Evolutionary conservation across 768 basidiomycete species (phyloP).

Genomic region (Pisolithus albus): DNA sequence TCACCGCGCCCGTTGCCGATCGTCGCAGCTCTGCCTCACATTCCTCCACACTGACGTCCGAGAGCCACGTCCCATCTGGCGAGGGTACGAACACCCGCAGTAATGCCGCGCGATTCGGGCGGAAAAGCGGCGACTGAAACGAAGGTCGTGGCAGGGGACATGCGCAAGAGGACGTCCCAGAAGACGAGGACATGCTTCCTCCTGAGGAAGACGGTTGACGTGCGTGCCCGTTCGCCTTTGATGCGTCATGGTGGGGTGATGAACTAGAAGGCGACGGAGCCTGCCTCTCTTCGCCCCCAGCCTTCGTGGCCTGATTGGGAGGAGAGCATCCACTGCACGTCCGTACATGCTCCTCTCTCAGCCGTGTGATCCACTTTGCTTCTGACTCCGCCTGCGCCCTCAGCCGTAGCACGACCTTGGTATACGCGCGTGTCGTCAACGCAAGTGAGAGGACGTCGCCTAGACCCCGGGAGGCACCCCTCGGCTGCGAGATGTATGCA

Average conservation of each 20-base stretch:
- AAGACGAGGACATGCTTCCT: not conserved
- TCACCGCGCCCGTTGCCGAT: constrained; percentile 47
- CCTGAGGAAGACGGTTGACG: constrained; percentile 18
- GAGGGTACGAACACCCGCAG: constrained; percentile 80
- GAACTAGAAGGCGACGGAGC: constrained; percentile 55
- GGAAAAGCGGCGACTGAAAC: constrained; percentile 69
- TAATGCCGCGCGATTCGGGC: constrained; percentile 65
- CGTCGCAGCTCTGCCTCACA: constrained; percentile 76
- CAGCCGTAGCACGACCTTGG: constrained; percentile 70
- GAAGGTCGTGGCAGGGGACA: not conserved
- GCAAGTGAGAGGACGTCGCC: constrained; percentile 44
- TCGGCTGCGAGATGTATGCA: constrained; percentile 48
- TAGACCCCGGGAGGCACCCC: constrained; percentile 31
- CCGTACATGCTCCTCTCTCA: constrained; percentile 2
- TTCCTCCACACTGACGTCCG: constrained; percentile 71
- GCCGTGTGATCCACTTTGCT: constrained; percentile 17
- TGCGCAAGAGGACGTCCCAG: not conserved
- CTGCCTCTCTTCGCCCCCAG: constrained; percentile 43
- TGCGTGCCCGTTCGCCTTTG: constrained; percentile 18
- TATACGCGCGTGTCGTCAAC: constrained; percentile 66
- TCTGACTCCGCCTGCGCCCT: constrained; percentile 73
- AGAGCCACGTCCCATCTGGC: constrained; percentile 81
- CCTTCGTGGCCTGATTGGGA: constrained; percentile 7
- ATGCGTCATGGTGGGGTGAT: constrained; percentile 26
- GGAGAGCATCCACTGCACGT: constrained; percentile 16